A percentile compares a stretch with the other conserved stretches of the same genome.
Evolutionary conservation across 2,329 filamentous ascomycete genomes (phyloP).

Genomic region (Cercospora zeae-maydis): DNA sequence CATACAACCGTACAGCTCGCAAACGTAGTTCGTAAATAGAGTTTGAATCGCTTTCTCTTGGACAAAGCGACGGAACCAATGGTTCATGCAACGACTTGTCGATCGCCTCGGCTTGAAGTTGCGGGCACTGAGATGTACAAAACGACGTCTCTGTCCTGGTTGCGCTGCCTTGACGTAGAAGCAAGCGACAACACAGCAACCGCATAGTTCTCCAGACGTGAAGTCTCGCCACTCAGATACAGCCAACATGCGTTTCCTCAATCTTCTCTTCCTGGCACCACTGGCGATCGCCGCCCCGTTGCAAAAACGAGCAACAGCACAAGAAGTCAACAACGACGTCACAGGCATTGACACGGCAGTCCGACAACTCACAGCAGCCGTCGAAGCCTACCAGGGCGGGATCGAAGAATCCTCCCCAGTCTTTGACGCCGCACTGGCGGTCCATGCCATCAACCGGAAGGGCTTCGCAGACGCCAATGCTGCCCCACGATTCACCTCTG

Average conservation of each 20-base stretch:
- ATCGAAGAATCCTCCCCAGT: conserved; percentile 22
- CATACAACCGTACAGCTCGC: too few relatives aligned
- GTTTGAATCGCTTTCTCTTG: background rate
- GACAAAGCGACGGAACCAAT: conserved; percentile 4
- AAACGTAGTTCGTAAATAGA: conserved; percentile 1
- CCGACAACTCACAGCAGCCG: conserved; percentile 21
- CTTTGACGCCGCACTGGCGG: conserved; percentile 22
- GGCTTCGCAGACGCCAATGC: conserved; percentile 26
- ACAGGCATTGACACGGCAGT: conserved; percentile 28
- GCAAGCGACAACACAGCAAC: background rate
- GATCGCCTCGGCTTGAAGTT: conserved; percentile 15
- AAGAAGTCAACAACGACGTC: conserved; percentile 28
- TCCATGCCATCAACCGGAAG: conserved; percentile 29
- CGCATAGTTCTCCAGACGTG: background rate
- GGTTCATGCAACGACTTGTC: background rate
- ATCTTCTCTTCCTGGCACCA: conserved; percentile 21
- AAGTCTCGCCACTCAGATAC: background rate
- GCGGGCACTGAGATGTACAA: background rate
- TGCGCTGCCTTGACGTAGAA: background rate
- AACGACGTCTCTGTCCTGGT: background rate
- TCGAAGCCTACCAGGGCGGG: conserved; percentile 28
- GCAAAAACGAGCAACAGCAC: conserved; percentile 18
- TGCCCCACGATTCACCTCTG: conserved; percentile 20
- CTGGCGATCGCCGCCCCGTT: conserved; percentile 18
- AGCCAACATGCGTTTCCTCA: conserved; percentile 17